Base-by-base conservation (phyloP, 139 green algal genomes). In the Marvania coccoides region DNA sequence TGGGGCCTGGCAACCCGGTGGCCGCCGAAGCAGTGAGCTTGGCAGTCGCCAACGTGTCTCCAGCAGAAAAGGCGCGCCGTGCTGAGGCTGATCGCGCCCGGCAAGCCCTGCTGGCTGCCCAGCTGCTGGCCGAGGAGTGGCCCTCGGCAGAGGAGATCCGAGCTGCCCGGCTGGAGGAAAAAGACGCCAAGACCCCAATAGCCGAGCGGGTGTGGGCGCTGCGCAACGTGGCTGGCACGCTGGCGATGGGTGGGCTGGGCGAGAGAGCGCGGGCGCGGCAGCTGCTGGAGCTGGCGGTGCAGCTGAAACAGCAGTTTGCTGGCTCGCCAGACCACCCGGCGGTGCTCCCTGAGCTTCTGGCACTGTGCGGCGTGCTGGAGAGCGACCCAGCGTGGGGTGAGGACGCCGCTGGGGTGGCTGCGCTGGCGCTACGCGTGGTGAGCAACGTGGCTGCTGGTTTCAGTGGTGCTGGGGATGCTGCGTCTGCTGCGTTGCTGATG, bases 111-210 rank as follows among this genome's bases (percentile, higher is more conserved):
- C 60, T 79, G 54, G 78, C 79, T 31, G 76, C 63, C 29, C 63
- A 70, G 68, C 67, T 85, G 15, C n/a, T 85, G 8, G 72, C 75
- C 55, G 79, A 85, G 72, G 79, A 85, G 61, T 85, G 79, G 79
- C 79, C 79, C 6, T 74, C 80, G 47, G 57, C 48, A 23, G 46
- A 70, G 12, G 73, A 80, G 42, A 61, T 72, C 6, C 55, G 65
- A 34, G 71, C 62, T n/a, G 76, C 72, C 14, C 55, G 75, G 7
- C 47, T 66, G 30, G 63, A 56, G 38, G 79, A 72, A 4, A 56
- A 60, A 31, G 75, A 85, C 36, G 77, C 77, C 14, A 69, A 69
- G 24, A 84, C 68, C 19, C 80, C 80, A 4, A 53, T 86, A 2
- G 65, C 80, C 1, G 80, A 86, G 70, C 61, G 77, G 13, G 71